Percentiles rank a stretch among this genome's conserved stretches.
Conservation (phyloP, 2,329 filamentous ascomycete genomes). For the Cryoendolithus antarcticus region DNA sequence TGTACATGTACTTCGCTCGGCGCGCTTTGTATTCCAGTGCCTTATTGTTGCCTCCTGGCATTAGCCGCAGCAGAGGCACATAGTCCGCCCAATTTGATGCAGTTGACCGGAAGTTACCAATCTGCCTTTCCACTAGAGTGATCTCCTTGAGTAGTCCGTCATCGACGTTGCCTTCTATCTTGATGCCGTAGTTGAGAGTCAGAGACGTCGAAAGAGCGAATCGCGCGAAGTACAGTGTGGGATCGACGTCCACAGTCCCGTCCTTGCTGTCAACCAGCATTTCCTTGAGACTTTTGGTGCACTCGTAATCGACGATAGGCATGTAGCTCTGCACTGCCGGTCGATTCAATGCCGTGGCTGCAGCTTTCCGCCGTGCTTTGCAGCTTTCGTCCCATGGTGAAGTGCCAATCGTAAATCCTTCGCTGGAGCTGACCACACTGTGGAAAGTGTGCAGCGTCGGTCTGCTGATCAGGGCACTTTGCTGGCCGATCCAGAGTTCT, state of each 20-base stretch:
- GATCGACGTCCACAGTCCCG: constrained; percentile 54
- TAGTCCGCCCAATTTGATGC: constrained; percentile 74
- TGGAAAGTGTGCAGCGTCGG: constrained; percentile 73
- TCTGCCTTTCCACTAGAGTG: constrained; percentile 59
- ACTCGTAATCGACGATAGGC: constrained; percentile 70
- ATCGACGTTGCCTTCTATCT: constrained; percentile 59
- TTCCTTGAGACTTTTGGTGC: constrained; percentile 58
- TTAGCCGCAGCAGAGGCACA: constrained; percentile 56
- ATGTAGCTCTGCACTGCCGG: constrained; percentile 67
- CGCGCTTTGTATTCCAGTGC: constrained; percentile 53
- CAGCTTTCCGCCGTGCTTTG: constrained; percentile 63
- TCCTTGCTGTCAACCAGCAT: constrained; percentile 51
- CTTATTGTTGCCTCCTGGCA: constrained; percentile 47
- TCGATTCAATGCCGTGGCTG: constrained; percentile 64
- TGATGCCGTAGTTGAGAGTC: constrained; percentile 67
- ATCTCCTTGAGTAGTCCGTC: constrained; percentile 60
- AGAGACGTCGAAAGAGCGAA: constrained; percentile 66
- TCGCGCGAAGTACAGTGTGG: constrained; percentile 59
- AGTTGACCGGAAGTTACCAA: constrained; percentile 64
- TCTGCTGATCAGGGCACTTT: constrained; percentile 63
- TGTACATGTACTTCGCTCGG: constrained; percentile 51
- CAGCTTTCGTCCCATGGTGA: constrained; percentile 75
- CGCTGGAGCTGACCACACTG: constrained; percentile 60
- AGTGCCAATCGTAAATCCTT: constrained; percentile 72
- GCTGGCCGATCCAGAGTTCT: constrained; percentile 65